Percentiles rank a stretch among this genome's conserved stretches.
phyloP scores from a whole-genome alignment of 495 filamentous ascomycete genomes.

The Penicillium simplicissimum region DNA sequence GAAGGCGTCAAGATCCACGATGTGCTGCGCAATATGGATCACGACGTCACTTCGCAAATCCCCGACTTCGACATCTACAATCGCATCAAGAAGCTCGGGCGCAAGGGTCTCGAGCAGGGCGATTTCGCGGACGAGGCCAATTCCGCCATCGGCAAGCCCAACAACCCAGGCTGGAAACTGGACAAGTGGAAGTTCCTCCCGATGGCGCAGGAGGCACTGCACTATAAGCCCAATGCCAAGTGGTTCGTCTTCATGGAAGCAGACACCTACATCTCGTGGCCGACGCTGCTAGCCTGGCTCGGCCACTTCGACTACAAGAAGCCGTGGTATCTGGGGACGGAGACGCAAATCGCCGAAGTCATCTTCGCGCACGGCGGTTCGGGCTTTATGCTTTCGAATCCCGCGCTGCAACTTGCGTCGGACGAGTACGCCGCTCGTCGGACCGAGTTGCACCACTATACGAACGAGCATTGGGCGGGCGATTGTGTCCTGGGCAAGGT shows the following conservation, averaged over 20 bases:
- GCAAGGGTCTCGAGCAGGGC: conserved; percentile 39
- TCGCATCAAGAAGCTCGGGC: conserved; percentile 42
- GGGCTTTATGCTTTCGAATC: conserved; percentile 64
- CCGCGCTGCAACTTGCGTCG: conserved; percentile 50
- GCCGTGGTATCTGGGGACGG: conserved; percentile 60
- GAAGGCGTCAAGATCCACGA: conserved; percentile 50
- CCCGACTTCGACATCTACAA: conserved; percentile 56
- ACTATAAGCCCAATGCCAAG: conserved; percentile 49
- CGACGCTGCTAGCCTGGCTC: conserved; percentile 60
- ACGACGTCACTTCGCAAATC: conserved; percentile 35
- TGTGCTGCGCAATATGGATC: conserved; percentile 45
- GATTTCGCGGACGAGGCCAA: conserved; percentile 49
- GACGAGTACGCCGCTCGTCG: conserved; percentile 46
- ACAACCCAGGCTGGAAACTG: conserved; percentile 55
- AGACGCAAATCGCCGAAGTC: conserved; percentile 53
- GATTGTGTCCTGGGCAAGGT: conserved; percentile 64
- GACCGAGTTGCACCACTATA: conserved; percentile 53
- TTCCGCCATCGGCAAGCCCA: conserved; percentile 47
- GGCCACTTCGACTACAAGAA: conserved; percentile 48
- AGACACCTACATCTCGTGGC: conserved; percentile 67
- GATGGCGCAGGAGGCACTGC: conserved; percentile 52
- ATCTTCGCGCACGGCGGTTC: conserved; percentile 69
- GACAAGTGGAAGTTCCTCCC: conserved; percentile 64
- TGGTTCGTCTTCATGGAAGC: conserved; percentile 74
- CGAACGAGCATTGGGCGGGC: conserved; percentile 63